Percentiles rank a stretch among this genome's conserved stretches.
Conservation (phyloP, 768 basidiomycete genomes). For the Russula compacta region DNA sequence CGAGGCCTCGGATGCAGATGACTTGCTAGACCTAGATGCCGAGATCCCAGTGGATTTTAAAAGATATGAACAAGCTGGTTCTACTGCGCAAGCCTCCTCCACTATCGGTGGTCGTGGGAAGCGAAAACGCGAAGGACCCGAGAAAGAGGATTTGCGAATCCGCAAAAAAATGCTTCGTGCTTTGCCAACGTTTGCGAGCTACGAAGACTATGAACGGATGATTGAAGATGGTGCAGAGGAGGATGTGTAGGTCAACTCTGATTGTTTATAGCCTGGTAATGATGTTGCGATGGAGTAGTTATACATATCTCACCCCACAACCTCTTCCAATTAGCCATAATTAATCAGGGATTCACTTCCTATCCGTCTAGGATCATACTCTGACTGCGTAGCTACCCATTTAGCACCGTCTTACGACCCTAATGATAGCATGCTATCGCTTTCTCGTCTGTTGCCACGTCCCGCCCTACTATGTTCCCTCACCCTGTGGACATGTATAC, state of each 20-base stretch:
- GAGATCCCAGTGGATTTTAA: constrained; percentile 50
- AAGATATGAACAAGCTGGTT: constrained; percentile 49
- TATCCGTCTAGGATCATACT: too few relatives aligned
- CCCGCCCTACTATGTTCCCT: too few relatives aligned
- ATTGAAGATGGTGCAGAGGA: constrained; percentile 75
- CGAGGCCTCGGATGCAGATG: constrained; percentile 65
- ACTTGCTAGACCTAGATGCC: constrained; percentile 49
- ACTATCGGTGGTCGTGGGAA: constrained; percentile 35
- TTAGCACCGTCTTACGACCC: too few relatives aligned
- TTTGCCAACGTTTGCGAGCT: constrained; percentile 76
- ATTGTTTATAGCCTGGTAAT: background rate
- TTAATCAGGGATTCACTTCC: too few relatives aligned
- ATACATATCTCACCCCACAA: too few relatives aligned
- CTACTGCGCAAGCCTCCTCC: constrained; percentile 44
- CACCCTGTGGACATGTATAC: too few relatives aligned
- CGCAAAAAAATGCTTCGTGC: constrained; percentile 61
- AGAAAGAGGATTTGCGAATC: constrained; percentile 31
- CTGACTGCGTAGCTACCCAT: too few relatives aligned
- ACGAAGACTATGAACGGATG: constrained; percentile 78
- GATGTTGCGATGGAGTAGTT: background rate
- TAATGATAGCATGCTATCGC: too few relatives aligned
- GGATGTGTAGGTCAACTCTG: constrained; percentile 34
- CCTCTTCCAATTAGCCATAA: too few relatives aligned
- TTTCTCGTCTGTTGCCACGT: too few relatives aligned
- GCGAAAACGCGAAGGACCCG: constrained; percentile 38